A percentile compares a stretch with the other conserved stretches of the same genome.
Evolutionary conservation across 1,139 yeast genomes (phyloP).

Genomic region (Kodamaea alishanica): DNA sequence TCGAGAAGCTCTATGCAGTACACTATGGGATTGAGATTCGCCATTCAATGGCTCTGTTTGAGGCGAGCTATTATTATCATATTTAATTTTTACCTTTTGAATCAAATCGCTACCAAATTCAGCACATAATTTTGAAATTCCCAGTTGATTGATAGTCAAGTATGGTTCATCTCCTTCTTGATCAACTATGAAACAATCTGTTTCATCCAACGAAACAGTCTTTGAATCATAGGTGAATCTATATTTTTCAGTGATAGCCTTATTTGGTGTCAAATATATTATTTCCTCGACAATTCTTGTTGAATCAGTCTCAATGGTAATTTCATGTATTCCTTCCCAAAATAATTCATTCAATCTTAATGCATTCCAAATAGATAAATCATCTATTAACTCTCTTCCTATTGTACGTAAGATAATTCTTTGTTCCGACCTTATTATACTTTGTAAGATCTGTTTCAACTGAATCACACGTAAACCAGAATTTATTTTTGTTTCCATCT

Average conservation of each 20-base stretch:
- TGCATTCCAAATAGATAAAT: slow-evolving; percentile 6
- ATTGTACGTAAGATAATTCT: not conserved
- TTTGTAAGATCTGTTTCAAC: slow-evolving; percentile 3
- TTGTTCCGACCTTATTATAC: not conserved
- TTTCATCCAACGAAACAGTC: slow-evolving; percentile 28
- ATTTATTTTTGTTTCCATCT: slow-evolving; percentile 1
- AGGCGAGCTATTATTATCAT: not conserved
- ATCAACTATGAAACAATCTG: slow-evolving; percentile 45
- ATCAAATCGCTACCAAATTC: slow-evolving; percentile 8
- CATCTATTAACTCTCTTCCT: not conserved
- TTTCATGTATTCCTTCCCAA: slow-evolving; percentile 3
- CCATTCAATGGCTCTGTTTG: too few species aligned
- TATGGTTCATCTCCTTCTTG: slow-evolving; percentile 35
- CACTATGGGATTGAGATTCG: too few species aligned
- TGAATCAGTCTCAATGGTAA: slow-evolving; percentile 20
- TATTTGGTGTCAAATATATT: too few species aligned
- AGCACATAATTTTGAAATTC: slow-evolving; percentile 22
- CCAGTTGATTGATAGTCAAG: slow-evolving; percentile 35
- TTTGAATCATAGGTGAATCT: slow-evolving; percentile 16
- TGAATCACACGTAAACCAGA: slow-evolving; percentile 7
- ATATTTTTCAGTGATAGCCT: slow-evolving; percentile 11
- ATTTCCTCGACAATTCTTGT: slow-evolving; percentile 16
- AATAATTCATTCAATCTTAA: slow-evolving; percentile 14
- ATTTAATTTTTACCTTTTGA: slow-evolving; percentile 10
- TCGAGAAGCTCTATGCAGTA: too few species aligned